Conservation (phyloP, 352 stramenopile genomes). For the Halophytophthora batemanensis region DNA sequence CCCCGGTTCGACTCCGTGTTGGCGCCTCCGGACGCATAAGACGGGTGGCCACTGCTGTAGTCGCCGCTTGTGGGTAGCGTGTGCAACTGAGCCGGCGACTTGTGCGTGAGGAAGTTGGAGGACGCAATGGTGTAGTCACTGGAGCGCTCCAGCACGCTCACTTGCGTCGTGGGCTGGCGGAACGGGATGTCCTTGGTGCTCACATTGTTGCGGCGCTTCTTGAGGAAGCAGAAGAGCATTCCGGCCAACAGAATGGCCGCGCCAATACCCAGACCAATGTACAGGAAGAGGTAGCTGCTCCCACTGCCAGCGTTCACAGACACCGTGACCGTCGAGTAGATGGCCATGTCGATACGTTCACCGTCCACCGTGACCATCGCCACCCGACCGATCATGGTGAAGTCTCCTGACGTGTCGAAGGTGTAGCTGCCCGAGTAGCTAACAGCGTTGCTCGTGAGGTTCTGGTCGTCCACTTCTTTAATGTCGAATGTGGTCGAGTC, state of each 20-base stretch:
- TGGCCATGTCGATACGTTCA: conserved; percentile 74
- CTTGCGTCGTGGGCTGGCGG: conserved; percentile 39
- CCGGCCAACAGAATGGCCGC: conserved; percentile 59
- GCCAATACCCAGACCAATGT: conserved; percentile 69
- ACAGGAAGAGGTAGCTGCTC: conserved; percentile 55
- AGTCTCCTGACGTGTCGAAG: conserved; percentile 54
- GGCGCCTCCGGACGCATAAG: conserved; percentile 25
- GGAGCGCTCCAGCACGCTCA: conserved; percentile 26
- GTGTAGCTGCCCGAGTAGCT: conserved; percentile 56
- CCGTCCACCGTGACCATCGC: conserved; percentile 72
- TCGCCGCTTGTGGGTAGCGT: conserved; percentile 27
- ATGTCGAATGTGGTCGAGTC: conserved; percentile 62
- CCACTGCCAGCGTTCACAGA: conserved; percentile 44
- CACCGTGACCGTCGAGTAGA: conserved; percentile 70
- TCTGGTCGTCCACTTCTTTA: conserved; percentile 43
- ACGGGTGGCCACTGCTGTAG: conserved; percentile 39
- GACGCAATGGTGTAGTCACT: conserved; percentile 64
- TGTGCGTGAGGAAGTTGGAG: conserved; percentile 68
- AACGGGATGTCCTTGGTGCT: conserved; percentile 77
- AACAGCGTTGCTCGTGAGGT: conserved; percentile 54
- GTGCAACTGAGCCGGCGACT: conserved; percentile 38
- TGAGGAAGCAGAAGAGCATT: conserved; percentile 67
- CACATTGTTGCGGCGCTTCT: conserved; percentile 52
- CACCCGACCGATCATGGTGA: conserved; percentile 68
- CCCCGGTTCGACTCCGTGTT: conserved; percentile 8